A percentile compares a stretch with the other conserved stretches of the same genome.
Evolutionary conservation across 2,329 filamentous ascomycete genomes (phyloP).

Genomic region (Periglandula ipomoeae): DNA sequence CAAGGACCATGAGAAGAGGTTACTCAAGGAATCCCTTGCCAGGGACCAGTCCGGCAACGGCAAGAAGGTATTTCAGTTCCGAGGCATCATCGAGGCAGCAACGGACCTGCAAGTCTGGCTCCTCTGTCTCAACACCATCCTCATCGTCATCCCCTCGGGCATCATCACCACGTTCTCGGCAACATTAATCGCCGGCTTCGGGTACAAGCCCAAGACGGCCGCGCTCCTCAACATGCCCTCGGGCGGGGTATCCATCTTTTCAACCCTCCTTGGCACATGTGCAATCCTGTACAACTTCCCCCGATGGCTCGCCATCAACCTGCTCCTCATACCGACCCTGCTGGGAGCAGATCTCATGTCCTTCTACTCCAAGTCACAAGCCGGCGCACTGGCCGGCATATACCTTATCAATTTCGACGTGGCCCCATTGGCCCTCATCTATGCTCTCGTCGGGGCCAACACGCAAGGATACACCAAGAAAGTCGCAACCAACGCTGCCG

Average conservation of each 20-base stretch:
- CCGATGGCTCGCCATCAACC: conserved; percentile 17
- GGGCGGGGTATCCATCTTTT: conserved; percentile 12
- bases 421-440: conserved; percentile 41
- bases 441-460: conserved; percentile 41
- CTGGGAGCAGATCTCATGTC: conserved; percentile 19
- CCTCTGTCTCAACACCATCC: conserved; percentile 18
- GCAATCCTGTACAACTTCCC: conserved; percentile 19
- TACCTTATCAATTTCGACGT: conserved; percentile 34
- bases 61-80: conserved; percentile 29
- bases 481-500: conserved; percentile 31
- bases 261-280: conserved; percentile 14
- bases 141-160: conserved; percentile 18
- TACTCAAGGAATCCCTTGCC: conserved; percentile 52
- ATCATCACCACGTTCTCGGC: conserved; percentile 23
- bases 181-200: conserved; percentile 28
- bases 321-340: conserved; percentile 16
- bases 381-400: conserved; percentile 23
- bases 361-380: conserved; percentile 14
- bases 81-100: conserved; percentile 31
- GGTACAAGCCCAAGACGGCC: conserved; percentile 23
- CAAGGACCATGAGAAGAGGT: conserved; percentile 12
- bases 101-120: conserved; percentile 33
- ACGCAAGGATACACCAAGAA: conserved; percentile 38
- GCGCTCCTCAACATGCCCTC: conserved; percentile 35
- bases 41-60: conserved; percentile 33